phyloP scores from a whole-genome alignment of 2,329 filamentous ascomycete species.

The Diatrype stigma region DNA sequence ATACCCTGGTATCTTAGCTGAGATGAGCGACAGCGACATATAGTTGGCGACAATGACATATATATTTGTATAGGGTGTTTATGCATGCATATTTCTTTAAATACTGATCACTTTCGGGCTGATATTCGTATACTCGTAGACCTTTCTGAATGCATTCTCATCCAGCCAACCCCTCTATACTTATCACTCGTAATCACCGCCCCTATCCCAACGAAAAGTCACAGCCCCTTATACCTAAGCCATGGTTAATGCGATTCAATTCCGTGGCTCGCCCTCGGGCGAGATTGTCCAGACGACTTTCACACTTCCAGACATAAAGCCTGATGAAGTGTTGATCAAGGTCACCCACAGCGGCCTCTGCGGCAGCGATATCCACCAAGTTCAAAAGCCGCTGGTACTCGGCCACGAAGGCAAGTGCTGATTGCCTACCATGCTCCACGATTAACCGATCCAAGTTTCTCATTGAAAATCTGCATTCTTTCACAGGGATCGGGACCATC shows the following conservation, averaged over 20 bases:
- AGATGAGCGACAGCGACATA: no score
- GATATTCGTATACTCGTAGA: no score
- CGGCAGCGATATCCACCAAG: neutral
- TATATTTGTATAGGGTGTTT: no score
- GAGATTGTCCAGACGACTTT: neutral
- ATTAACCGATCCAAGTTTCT: no score
- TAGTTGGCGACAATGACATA: no score
- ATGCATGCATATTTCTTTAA: no score
- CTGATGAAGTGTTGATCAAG: neutral
- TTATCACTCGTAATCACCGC: no score
- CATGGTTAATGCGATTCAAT: neutral
- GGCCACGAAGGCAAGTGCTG: neutral
- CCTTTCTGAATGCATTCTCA: no score
- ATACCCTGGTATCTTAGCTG: no score
- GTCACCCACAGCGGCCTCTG: neutral
- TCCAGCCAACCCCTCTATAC: no score
- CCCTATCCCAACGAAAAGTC: no score
- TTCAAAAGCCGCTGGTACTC: neutral
- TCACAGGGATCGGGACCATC: constrained; percentile 34
- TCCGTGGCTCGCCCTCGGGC: neutral
- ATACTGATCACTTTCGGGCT: no score
- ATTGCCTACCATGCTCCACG: neutral
- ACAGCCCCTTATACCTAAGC: neutral
- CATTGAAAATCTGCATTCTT: neutral
- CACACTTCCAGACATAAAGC: neutral